phyloP scores from a whole-genome alignment of 768 basidiomycete species.

The Pulveroboletus sp. region DNA sequence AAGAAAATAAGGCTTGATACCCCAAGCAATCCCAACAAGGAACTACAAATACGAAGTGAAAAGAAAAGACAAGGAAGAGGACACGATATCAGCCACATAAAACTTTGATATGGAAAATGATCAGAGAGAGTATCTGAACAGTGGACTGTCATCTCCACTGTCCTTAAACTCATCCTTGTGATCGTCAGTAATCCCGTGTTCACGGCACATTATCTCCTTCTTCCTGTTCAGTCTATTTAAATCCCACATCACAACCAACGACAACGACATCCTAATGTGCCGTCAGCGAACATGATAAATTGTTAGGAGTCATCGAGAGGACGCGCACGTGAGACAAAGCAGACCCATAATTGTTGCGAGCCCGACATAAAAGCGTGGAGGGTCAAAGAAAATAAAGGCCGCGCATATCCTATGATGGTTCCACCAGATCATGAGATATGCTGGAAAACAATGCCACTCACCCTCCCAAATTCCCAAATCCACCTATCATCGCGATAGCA shows the following conservation, averaged over 20 bases:
- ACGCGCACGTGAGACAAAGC: conserved; percentile 21
- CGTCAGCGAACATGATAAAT: conserved; percentile 24
- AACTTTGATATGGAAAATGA: background rate
- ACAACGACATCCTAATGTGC: conserved; percentile 34
- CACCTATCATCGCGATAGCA: conserved; percentile 47
- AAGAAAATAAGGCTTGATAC: too few relatives aligned
- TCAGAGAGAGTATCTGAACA: conserved; percentile 41
- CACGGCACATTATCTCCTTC: conserved; percentile 40
- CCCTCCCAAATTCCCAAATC: conserved; percentile 54
- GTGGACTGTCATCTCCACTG: conserved; percentile 48
- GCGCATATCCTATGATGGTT: conserved; percentile 32
- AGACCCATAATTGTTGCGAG: conserved; percentile 27
- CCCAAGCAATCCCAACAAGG: background rate
- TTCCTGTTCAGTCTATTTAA: conserved; percentile 43
- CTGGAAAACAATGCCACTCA: conserved; percentile 22
- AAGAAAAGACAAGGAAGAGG: background rate
- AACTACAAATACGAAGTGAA: background rate
- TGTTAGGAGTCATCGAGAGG: conserved; percentile 2
- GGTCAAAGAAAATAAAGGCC: conserved; percentile 37
- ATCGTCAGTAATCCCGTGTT: conserved; percentile 39
- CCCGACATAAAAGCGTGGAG: conserved; percentile 34
- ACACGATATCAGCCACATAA: background rate
- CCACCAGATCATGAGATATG: background rate
- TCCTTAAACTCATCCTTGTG: conserved; percentile 37
- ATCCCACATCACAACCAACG: conserved; percentile 40